These are phyloP conservation scores for Starmerella kuoi DNA, from an alignment of 805 yeast genomes.

Conservation along the genomic window DNA sequence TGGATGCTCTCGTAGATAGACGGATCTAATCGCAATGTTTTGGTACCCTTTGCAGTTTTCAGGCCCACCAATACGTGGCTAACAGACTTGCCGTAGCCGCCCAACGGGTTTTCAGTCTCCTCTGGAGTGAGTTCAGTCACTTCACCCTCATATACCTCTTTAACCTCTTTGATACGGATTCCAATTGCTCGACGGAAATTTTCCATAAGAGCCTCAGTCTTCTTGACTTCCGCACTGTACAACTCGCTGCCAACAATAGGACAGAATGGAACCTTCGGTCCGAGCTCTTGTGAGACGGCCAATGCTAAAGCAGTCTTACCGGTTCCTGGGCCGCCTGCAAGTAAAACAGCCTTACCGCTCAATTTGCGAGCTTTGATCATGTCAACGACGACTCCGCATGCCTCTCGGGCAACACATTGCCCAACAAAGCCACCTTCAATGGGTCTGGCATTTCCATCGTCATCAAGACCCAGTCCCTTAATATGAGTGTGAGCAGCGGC, in stretches of 20 bases:
- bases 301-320: conserved; percentile 96
- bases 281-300: conserved; percentile 90
- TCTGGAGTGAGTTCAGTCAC: conserved; percentile 92
- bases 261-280: conserved; percentile 94
- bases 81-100: conserved; percentile 96
- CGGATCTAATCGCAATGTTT: conserved; percentile 79
- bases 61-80: conserved; percentile 88
- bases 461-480: conserved; percentile 88
- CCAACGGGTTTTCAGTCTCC: conserved; percentile 91
- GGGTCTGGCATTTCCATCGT: conserved; percentile 68
- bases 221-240: conserved; percentile 90
- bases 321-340: conserved; percentile 97
- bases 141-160: conserved; percentile 97
- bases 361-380: conserved; percentile 81
- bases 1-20: conserved; percentile 87
- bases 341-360: conserved; percentile 88
- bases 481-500: conserved; percentile 97
- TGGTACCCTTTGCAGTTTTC: conserved; percentile 85
- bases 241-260: conserved; percentile 93
- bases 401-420: conserved; percentile 55
- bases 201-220: conserved; percentile 93
- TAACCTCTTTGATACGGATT: conserved; percentile 86
- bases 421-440: conserved; percentile 86
- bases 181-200: conserved; percentile 95
- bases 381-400: conserved; percentile 91